Base-by-base conservation (phyloP, 2,329 filamentous ascomycete species). In the Didymella glomerata region DNA sequence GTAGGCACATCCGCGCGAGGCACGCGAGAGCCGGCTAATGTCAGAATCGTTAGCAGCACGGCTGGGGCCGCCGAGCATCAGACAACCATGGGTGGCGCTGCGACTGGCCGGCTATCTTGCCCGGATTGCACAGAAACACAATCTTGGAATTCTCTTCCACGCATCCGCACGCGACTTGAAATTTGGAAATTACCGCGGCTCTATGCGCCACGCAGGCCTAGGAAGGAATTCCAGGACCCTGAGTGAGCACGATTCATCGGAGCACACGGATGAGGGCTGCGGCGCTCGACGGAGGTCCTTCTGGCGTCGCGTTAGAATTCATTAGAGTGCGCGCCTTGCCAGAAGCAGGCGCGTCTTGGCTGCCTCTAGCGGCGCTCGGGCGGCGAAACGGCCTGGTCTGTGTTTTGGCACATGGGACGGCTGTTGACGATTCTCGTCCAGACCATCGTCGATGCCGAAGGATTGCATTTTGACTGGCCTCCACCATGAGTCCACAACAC, bases 381-480 rank as follows among this genome's bases (percentile, higher is more conserved):
- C 36, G 45, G 52, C 52, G 8, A 54, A 54, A 20, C 45, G 46
- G 49, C n/a, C 4, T 47, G 44, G 50, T 32, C 36, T n/a, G 4
- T 18, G 9, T 14, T 22, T 1, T 13, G 41, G 38, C 53, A 47
- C 46, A 51, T 42, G 44, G 45, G 36, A 44, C 40, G 42, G 48
- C 53, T 44, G 42, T 52, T 28, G 44, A 34, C 49, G 22, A 38
- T 25, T 1, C 18, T 27, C 49, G 4, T 54, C 54, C 49, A 57
- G 58, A 38, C 49, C 54, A 54, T 47, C 45, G 45, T 50, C 54
- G 45, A 57, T 57, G 58, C 38, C n/a, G 46, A 41, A 53, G 54
- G 47, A 55, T 48, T 42, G 30, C 50, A 51, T 49, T 58, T 42
- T 46, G 36, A 38, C 50, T 40, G 47, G 48, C 55, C 28, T 48